Evolutionary conservation across 768 basidiomycete species (phyloP).

Genomic region (Leccinum broughii): DNA sequence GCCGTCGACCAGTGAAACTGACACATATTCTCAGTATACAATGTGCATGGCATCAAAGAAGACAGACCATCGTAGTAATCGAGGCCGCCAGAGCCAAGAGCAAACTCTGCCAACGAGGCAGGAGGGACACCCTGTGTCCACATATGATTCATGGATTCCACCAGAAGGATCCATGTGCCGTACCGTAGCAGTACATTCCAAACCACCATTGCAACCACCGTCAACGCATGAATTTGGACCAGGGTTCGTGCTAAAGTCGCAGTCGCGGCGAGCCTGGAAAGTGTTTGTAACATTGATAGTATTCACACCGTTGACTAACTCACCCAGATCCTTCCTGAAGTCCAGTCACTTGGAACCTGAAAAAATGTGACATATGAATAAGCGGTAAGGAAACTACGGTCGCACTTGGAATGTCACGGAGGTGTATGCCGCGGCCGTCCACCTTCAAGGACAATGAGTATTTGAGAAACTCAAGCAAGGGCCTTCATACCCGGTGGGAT

Average conservation of each 20-base stretch:
- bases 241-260: slow-evolving; percentile 55
- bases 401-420: slow-evolving; percentile 31
- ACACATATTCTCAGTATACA: not conserved
- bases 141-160: not conserved
- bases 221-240: slow-evolving; percentile 58
- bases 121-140: slow-evolving; percentile 58
- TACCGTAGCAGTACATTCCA: slow-evolving; percentile 60
- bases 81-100: slow-evolving; percentile 42
- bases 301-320: not conserved
- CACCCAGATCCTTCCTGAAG: slow-evolving; percentile 65
- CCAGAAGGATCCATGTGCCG: not conserved
- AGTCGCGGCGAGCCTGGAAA: slow-evolving; percentile 51
- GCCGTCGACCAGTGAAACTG: slow-evolving; percentile 67
- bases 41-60: not conserved
- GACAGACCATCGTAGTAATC: slow-evolving; percentile 64
- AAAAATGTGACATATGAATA: not conserved
- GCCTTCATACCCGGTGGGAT: slow-evolving; percentile 45
- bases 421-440: slow-evolving; percentile 33
- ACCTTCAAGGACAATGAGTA: slow-evolving; percentile 24
- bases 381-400: not conserved
- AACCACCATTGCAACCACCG: slow-evolving; percentile 71
- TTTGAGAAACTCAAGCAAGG: not conserved
- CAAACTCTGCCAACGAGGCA: slow-evolving; percentile 68
- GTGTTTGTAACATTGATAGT: not conserved
- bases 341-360: slow-evolving; percentile 64